These are phyloP conservation scores for Penicillium decumbens DNA, from an alignment of 2,329 filamentous ascomycete species.

Conservation along the genomic window DNA sequence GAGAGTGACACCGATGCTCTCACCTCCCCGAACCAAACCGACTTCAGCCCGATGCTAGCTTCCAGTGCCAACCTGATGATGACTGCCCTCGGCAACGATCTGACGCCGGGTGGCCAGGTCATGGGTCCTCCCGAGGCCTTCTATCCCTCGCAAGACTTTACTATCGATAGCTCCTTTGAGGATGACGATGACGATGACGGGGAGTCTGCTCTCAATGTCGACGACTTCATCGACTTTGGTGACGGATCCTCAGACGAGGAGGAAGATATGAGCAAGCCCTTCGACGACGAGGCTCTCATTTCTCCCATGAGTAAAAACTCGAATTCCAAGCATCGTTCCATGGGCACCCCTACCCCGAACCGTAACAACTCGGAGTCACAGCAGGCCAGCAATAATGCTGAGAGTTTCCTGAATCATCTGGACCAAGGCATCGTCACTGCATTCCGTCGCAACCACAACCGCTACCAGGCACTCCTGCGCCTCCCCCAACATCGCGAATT, in stretches of 20 bases:
- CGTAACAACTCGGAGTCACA: slow-evolving; percentile 28
- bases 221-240: slow-evolving; percentile 68
- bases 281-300: slow-evolving; percentile 41
- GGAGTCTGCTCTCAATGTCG: slow-evolving; percentile 57
- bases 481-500: slow-evolving; percentile 45
- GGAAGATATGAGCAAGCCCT: slow-evolving; percentile 47
- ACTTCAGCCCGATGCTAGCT: slow-evolving; percentile 55
- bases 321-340: slow-evolving; percentile 33
- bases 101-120: slow-evolving; percentile 54
- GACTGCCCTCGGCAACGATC: slow-evolving; percentile 58
- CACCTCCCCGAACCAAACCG: slow-evolving; percentile 34
- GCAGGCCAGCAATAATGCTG: slow-evolving; percentile 33
- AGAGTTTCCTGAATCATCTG: slow-evolving; percentile 61
- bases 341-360: slow-evolving; percentile 35
- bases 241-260: slow-evolving; percentile 58
- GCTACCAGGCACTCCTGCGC: slow-evolving; percentile 48
- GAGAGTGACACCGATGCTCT: slow-evolving; percentile 46
- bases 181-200: slow-evolving; percentile 63
- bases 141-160: slow-evolving; percentile 59
- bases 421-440: slow-evolving; percentile 69
- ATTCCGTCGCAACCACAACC: slow-evolving; percentile 61
- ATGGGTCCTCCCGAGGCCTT: slow-evolving; percentile 71
- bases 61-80: slow-evolving; percentile 74
- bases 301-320: slow-evolving; percentile 47
- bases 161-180: slow-evolving; percentile 56